phyloP scores from a whole-genome alignment of 257 asterid genomes.

The Petrea volubilis region DNA sequence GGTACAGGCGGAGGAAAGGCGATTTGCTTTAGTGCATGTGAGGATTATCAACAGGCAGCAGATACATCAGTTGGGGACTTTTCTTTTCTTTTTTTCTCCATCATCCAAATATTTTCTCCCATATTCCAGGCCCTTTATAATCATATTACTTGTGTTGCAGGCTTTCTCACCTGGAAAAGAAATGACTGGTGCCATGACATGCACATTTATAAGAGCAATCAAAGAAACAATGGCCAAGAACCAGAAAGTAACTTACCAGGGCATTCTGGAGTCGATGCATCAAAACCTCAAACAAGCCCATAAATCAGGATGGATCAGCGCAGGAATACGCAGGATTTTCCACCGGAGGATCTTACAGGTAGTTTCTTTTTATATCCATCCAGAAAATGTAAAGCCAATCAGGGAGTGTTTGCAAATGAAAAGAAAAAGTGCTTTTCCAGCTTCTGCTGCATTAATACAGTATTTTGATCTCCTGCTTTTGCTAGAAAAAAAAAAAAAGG shows the following conservation, averaged over 20 bases:
- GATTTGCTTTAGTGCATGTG: constrained; percentile 75
- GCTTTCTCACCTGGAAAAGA: constrained; percentile 45
- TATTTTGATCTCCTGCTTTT: no score
- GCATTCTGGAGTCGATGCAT: constrained; percentile 44
- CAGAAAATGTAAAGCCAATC: no score
- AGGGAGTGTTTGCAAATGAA: no score
- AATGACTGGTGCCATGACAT: constrained; percentile 68
- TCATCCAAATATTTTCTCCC: neutral
- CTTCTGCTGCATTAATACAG: no score
- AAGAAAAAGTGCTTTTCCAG: no score
- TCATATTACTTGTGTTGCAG: constrained; percentile 32
- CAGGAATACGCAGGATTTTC: constrained; percentile 42
- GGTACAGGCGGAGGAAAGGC: constrained; percentile 70
- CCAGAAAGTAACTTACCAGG: constrained; percentile 41
- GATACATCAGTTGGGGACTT: constrained; percentile 62
- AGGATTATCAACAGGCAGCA: constrained; percentile 75
- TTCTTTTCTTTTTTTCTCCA: neutral
- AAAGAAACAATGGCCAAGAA: constrained; percentile 20
- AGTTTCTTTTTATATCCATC: neutral
- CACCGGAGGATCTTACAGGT: constrained; percentile 68
- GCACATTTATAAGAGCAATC: constrained; percentile 54
- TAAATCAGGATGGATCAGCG: constrained; percentile 28
- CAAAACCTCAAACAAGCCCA: constrained; percentile 41
- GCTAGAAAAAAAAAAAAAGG: no score
- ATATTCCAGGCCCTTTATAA: neutral